These are phyloP conservation scores for Prinsepia uniflora DNA, from an alignment of 306 rosid species.

Conservation along the genomic window DNA sequence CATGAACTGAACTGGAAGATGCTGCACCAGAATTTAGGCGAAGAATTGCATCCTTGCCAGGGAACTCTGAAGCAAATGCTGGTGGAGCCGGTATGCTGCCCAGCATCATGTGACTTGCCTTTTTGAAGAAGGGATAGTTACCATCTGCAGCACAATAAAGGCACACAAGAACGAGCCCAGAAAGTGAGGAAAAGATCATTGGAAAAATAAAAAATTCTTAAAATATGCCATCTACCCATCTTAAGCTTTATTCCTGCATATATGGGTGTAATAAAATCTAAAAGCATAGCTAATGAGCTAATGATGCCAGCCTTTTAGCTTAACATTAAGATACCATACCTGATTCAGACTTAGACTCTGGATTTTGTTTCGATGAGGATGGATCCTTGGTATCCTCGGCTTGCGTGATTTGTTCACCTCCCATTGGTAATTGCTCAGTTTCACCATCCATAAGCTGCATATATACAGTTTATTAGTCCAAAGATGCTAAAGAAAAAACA, in stretches of 20 bases:
- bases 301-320: neutral
- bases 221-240: slow-evolving; percentile 1
- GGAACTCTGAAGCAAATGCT: slow-evolving; percentile 72
- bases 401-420: slow-evolving; percentile 31
- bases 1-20: slow-evolving; percentile 62
- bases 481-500: slow-evolving; percentile 5
- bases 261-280: too few relatives aligned
- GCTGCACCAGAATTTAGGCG: slow-evolving; percentile 46
- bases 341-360: slow-evolving; percentile 32
- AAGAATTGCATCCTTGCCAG: slow-evolving; percentile 53
- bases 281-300: neutral
- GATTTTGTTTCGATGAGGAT: slow-evolving; percentile 39
- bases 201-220: neutral
- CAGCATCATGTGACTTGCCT: slow-evolving; percentile 50
- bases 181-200: neutral
- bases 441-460: slow-evolving; percentile 50
- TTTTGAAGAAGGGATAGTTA: slow-evolving; percentile 44
- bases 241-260: neutral
- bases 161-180: neutral
- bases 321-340: slow-evolving; percentile 38
- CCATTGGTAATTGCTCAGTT: slow-evolving; percentile 23
- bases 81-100: slow-evolving; percentile 78
- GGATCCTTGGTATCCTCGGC: slow-evolving; percentile 36
- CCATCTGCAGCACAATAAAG: slow-evolving; percentile 35
- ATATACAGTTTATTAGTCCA: slow-evolving; percentile 10